Evolutionary conservation across 768 basidiomycete genomes (phyloP).

Genomic region (Tricholoma saponaceum): DNA sequence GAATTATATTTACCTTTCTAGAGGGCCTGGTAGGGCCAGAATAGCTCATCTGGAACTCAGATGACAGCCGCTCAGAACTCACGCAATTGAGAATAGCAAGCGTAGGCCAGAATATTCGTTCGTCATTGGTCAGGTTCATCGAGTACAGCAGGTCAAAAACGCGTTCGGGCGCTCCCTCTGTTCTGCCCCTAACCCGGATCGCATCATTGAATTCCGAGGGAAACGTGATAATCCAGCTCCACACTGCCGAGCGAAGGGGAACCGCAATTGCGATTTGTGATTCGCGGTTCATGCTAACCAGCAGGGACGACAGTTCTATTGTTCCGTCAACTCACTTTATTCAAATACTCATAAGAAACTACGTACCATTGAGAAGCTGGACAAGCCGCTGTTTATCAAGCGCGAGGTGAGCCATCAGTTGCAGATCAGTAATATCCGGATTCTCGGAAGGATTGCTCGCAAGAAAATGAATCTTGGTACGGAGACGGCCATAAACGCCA

Average conservation of each 20-base stretch:
- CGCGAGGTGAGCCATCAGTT: conserved; percentile 73
- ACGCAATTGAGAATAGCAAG: conserved; percentile 71
- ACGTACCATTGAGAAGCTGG: conserved; percentile 64
- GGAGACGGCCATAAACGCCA: conserved; percentile 68
- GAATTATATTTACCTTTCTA: conserved; percentile 29
- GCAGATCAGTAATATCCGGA: conserved; percentile 70
- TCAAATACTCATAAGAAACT: not conserved
- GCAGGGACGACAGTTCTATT: conserved; percentile 72
- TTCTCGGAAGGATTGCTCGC: conserved; percentile 37
- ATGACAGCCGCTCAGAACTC: conserved; percentile 67
- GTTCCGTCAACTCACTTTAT: conserved; percentile 3
- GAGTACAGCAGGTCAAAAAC: conserved; percentile 79
- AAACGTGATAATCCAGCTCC: conserved; percentile 87
- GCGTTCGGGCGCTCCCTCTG: conserved; percentile 82
- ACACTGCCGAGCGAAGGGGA: conserved; percentile 73
- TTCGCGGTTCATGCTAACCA: conserved; percentile 77
- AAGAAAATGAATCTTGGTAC: conserved; percentile 63
- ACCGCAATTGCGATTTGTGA: conserved; percentile 69
- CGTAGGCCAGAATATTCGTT: conserved; percentile 72
- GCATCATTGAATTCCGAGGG: conserved; percentile 76
- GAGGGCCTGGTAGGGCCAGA: conserved; percentile 26
- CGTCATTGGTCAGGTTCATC: conserved; percentile 39
- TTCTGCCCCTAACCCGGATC: conserved; percentile 52
- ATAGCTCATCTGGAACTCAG: conserved; percentile 45
- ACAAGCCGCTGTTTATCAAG: conserved; percentile 67